These are phyloP conservation scores for Fistulifera pelliculosa DNA, from an alignment of 108 stramenopile genomes.

Conservation along the genomic window DNA sequence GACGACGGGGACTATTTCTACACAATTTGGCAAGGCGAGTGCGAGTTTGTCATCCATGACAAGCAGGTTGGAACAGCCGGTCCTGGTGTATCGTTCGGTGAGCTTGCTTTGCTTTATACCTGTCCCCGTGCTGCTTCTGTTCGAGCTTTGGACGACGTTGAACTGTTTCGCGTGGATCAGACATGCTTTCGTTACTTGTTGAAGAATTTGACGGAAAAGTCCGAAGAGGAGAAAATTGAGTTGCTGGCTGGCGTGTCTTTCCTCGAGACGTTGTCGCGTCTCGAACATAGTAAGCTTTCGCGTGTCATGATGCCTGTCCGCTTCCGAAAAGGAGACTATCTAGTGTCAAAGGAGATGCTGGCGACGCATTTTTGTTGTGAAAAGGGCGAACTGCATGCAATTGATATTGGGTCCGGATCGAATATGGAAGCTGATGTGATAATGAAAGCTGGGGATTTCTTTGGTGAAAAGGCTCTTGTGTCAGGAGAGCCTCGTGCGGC, in stretches of 20 bases:
- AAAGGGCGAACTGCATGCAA: slow-evolving; percentile 66
- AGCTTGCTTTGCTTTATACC: slow-evolving; percentile 75
- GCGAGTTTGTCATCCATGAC: slow-evolving; percentile 18
- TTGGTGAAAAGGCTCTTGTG: slow-evolving; percentile 80
- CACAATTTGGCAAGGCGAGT: slow-evolving; percentile 51
- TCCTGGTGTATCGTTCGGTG: slow-evolving; percentile 64
- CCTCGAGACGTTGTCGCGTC: slow-evolving; percentile 42
- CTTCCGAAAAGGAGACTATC: slow-evolving; percentile 67
- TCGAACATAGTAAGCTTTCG: slow-evolving; percentile 47
- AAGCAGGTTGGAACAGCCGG: slow-evolving; percentile 37
- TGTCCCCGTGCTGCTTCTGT: slow-evolving; percentile 89
- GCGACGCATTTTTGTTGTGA: slow-evolving; percentile 83
- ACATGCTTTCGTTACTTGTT: slow-evolving; percentile 70
- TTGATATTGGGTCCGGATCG: slow-evolving; percentile 39
- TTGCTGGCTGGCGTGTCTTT: slow-evolving; percentile 65
- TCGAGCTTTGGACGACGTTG: slow-evolving; percentile 49
- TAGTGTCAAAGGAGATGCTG: slow-evolving; percentile 86
- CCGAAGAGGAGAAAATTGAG: slow-evolving; percentile 47
- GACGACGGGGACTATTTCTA: slow-evolving; percentile 77
- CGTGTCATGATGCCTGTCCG: slow-evolving; percentile 62
- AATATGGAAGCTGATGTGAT: slow-evolving; percentile 37
- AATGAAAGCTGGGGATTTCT: slow-evolving; percentile 68
- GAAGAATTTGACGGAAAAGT: slow-evolving; percentile 58
- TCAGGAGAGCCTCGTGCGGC: slow-evolving; percentile 65
- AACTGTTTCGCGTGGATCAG: slow-evolving; percentile 84